Base-by-base conservation (phyloP, 805 yeast genomes). In the Kluyveromyces wickerhamii region DNA sequence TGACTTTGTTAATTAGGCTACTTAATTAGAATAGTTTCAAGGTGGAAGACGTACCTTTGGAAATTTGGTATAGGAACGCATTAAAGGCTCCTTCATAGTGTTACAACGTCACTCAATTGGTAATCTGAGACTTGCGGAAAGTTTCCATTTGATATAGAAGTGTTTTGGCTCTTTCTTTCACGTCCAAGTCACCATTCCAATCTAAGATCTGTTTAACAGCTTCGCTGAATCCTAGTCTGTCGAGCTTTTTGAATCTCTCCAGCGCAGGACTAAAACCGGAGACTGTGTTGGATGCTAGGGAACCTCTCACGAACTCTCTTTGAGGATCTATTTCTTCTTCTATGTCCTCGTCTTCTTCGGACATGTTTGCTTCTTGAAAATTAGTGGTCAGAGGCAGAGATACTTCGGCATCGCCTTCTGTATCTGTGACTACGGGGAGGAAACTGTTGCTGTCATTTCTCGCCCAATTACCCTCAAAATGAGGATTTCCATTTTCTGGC, bases 71-170 rank as follows among this genome's bases (percentile, higher is more conserved):
- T n/a, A n/a, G n/a, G n/a, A n/a, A n/a, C n/a, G n/a, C n/a, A n/a
- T n/a, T n/a, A n/a, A n/a, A n/a, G n/a, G n/a, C n/a, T n/a, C n/a
- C n/a, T n/a, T n/a, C n/a, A n/a, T n/a, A n/a, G n/a, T n/a, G n/a
- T n/a, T n/a, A n/a, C n/a, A n/a, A n/a, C n/a, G n/a, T n/a, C n/a
- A n/a, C n/a, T n/a, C n/a, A n/a, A n/a, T n/a, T n/a, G n/a, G n/a
- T n/a, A n/a, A n/a, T n/a, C n/a, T 17, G 9, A 19, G 29, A 9
- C 19, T 26, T 43, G 20, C 54, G 36, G 26, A 53, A 37, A n/a
- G 44, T 28, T 36, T 54, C 58, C 59, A 57, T 54, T 26, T 53
- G 57, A 38, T 47, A 52, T 12, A 51, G 38, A 15, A 57, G 40
- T 4, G 53, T 49, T 32, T 53, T 48, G 7, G 62, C 57, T 35